Evolutionary conservation across 78 protist genomes (phyloP).

Genomic region (Dictyostelium citrinum): DNA sequence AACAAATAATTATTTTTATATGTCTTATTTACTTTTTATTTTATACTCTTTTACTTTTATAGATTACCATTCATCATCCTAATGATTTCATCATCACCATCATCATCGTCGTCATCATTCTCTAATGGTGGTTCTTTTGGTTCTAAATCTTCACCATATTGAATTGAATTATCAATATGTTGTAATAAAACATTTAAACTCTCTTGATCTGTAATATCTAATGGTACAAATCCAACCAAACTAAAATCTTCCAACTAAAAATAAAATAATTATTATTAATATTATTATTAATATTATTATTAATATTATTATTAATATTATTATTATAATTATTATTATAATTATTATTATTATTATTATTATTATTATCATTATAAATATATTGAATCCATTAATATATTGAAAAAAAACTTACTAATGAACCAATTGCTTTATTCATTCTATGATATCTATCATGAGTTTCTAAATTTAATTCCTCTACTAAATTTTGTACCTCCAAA

Average conservation of each 20-base stretch:
- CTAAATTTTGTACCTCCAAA: conserved; percentile 42
- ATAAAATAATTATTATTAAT: background rate
- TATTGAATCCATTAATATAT: no score
- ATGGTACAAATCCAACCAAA: conserved; percentile 89
- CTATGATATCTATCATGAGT: conserved; percentile 45
- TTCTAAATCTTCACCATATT: conserved; percentile 94
- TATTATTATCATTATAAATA: no score
- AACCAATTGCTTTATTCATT: conserved; percentile 73
- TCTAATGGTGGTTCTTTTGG: conserved; percentile 63
- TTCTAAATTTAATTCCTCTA: conserved; percentile 12
- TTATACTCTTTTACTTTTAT: background rate
- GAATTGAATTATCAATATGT: conserved; percentile 89
- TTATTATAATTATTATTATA: background rate
- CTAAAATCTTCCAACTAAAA: conserved; percentile 85
- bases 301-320: background rate
- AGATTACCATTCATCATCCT: background rate
- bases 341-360: background rate
- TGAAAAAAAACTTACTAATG: conserved; percentile 17
- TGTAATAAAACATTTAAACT: conserved; percentile 46
- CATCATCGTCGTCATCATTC: conserved; percentile 22
- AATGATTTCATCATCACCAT: background rate
- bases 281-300: background rate
- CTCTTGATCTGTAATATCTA: conserved; percentile 79
- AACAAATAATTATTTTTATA: no score
- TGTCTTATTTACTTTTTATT: no score